Evolutionary conservation across 1,284 basidiomycete species (phyloP), one percentile per base, ranked within the genome.

Genomic region (Ceratobasidium sp.): DNA sequence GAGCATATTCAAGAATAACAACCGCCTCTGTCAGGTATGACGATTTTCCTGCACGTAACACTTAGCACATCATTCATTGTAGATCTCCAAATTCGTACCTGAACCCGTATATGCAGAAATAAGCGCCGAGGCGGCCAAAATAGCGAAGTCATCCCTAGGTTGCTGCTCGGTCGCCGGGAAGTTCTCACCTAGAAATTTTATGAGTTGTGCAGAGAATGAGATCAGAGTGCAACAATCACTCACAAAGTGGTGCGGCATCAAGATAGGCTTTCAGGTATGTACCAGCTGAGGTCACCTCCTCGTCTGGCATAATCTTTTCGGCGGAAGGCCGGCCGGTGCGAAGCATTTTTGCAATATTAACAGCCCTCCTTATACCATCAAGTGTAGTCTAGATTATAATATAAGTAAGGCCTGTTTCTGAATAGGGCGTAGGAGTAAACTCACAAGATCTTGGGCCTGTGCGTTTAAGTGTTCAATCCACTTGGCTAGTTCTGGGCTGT

Each of bases 111-210:
- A 95, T 23, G 91, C 85, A 79, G 87, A 89, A 65, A 96, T 88
- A 74, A 91, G 87, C 1, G 89, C 88, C 81, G 93, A 93, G 0
- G 88, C 92, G 5, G 92, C 90, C 15, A 97, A 86, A 38, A 96
- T 87, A 10, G 89, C 92, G 42, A 97, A 87, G 81, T 97, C 96
- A 82, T 97, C 96, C 1, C 91, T 93, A 20, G 93, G 94, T 82
- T 97, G 96, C 62, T 96, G 87, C 81, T 97, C 96, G 0, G 94
- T 94, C 3, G 88, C 52, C 78, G 73, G 40, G 42, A 42, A 70
- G n/a, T 61, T 61, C 69, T 73, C 74, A 57, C 78, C 78, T 52
- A 77, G 54, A 28, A 57, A 46, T 61, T 33, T 50, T 38, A 26
- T 57, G 33, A 44, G 52, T 48, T 23, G 38, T 62, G n/a, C 26